These are phyloP conservation scores for Colletotrichum sp. DNA, from an alignment of 2,329 filamentous ascomycete genomes.

Conservation along the genomic window DNA sequence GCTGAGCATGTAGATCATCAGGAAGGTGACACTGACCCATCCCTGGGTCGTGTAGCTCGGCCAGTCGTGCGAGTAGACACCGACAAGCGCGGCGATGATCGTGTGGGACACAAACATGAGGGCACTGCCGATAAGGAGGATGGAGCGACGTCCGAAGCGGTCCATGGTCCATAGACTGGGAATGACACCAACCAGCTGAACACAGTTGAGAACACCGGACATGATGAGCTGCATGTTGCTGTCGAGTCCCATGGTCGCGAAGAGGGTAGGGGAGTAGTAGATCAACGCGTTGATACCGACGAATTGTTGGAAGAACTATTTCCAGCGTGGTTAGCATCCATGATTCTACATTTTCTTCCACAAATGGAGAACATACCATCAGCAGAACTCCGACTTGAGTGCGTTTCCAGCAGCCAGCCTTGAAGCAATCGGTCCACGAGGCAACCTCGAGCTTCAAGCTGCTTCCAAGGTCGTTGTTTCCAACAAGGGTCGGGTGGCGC, in stretches of 20 bases:
- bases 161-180: conserved; percentile 55
- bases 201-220: conserved; percentile 45
- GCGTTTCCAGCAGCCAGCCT: conserved; percentile 49
- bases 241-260: conserved; percentile 41
- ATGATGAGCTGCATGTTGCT: conserved; percentile 40
- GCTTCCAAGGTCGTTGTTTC: conserved; percentile 33
- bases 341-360: no score
- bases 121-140: conserved; percentile 48
- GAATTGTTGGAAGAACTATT: conserved; percentile 60
- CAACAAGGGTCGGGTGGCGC: conserved; percentile 36
- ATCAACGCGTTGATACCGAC: conserved; percentile 45
- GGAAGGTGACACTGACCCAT: conserved; percentile 56
- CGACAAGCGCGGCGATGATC: conserved; percentile 57
- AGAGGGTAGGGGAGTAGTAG: conserved; percentile 51
- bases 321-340: no score
- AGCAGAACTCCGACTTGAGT: conserved; percentile 52
- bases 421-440: conserved; percentile 55
- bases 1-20: conserved; percentile 50
- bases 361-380: conserved; percentile 31
- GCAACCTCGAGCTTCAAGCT: conserved; percentile 51
- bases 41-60: conserved; percentile 49
- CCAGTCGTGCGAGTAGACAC: conserved; percentile 53
- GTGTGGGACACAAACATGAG: conserved; percentile 55
- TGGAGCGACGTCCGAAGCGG: conserved; percentile 48
- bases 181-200: conserved; percentile 50